These are phyloP conservation scores for Tinospora cordifolia DNA, from an alignment of 164 flowering plant species.

Conservation along the genomic window DNA sequence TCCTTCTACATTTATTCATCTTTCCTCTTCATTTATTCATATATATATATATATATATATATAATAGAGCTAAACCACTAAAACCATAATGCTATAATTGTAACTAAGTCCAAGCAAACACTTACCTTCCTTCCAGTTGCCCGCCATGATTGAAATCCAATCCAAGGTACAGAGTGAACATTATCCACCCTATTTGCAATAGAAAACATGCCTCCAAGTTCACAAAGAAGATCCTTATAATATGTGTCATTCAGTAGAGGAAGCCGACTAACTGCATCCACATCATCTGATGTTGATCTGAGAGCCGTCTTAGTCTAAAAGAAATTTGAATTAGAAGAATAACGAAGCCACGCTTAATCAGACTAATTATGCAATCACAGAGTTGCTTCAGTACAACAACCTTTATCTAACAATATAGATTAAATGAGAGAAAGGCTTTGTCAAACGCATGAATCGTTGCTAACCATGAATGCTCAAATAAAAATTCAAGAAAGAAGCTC, in stretches of 20 bases:
- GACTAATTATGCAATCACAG: background rate
- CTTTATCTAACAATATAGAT: background rate
- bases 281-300: slow-evolving; percentile 85
- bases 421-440: background rate
- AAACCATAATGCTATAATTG: background rate
- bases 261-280: slow-evolving; percentile 79
- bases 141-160: slow-evolving; percentile 97
- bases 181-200: slow-evolving; percentile 75
- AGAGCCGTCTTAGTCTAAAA: slow-evolving; percentile 51
- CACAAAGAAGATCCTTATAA: slow-evolving; percentile 71
- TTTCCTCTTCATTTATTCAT: background rate
- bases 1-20: background rate
- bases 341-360: background rate
- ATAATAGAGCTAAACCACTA: background rate
- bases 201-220: slow-evolving; percentile 89
- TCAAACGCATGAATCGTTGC: too few species aligned
- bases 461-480: too few species aligned
- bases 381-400: background rate
- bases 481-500: too few species aligned
- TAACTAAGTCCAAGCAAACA: background rate
- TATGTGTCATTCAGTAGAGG: slow-evolving; percentile 63
- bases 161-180: slow-evolving; percentile 91
- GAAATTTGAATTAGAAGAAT: slow-evolving; percentile 14
- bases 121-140: slow-evolving; percentile 83
- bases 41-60: too few species aligned